phyloP scores from a whole-genome alignment of 140 eudicot genomes.

The Senecio squalidus region DNA sequence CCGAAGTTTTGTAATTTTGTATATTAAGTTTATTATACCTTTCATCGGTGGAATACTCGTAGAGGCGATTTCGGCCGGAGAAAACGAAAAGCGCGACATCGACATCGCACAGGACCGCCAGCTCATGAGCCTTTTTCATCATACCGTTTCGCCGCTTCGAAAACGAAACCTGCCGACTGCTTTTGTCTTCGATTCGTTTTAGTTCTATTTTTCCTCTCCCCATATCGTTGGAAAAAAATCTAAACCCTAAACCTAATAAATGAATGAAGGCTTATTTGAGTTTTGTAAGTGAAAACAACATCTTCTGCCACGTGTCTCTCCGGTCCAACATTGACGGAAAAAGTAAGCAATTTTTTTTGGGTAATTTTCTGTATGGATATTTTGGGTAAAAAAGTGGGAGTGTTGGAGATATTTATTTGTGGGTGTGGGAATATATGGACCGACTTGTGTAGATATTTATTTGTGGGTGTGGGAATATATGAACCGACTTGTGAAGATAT shows the following conservation, averaged over 20 bases:
- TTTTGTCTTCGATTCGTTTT: constrained; percentile 29
- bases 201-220: constrained; percentile 20
- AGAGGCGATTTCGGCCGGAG: constrained; percentile 17
- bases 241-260: not conserved
- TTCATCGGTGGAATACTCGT: constrained; percentile 23
- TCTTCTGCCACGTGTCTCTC: too few species aligned
- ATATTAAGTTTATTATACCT: constrained; percentile 10
- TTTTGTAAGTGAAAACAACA: not conserved
- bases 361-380: too few species aligned
- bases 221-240: not conserved
- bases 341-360: too few species aligned
- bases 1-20: not conserved
- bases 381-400: too few species aligned
- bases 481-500: too few species aligned
- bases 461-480: too few species aligned
- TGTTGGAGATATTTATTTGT: too few species aligned
- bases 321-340: too few species aligned
- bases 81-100: constrained; percentile 25
- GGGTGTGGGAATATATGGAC: too few species aligned
- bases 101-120: constrained; percentile 26
- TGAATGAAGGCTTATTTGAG: not conserved
- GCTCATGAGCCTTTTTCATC: constrained; percentile 29
- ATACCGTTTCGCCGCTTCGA: constrained; percentile 29
- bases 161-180: constrained; percentile 26
- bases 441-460: too few species aligned